Conservation (phyloP, 306 rosid species). For the Clitoria ternatea region DNA sequence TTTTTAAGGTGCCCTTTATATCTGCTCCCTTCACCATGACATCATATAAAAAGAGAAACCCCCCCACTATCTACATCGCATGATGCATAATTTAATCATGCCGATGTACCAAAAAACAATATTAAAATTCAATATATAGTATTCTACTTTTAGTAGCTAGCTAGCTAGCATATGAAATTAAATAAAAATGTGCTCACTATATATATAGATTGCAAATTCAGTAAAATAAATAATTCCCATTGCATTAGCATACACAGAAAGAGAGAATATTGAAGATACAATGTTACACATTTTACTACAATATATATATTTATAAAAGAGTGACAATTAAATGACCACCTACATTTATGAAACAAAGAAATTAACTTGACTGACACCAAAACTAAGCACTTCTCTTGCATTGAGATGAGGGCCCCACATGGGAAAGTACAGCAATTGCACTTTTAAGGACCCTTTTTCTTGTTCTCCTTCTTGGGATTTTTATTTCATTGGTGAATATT, state of each 20-base stretch:
- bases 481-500: not conserved
- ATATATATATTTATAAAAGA: no score
- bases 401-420: not conserved
- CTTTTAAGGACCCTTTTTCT: not conserved
- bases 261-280: constrained; percentile 4
- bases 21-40: constrained; percentile 27
- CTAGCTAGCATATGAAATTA: not conserved
- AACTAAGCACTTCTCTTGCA: not conserved
- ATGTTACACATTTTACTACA: not conserved
- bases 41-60: not conserved
- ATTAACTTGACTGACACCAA: not conserved
- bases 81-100: not conserved
- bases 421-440: not conserved
- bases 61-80: not conserved
- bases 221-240: constrained; percentile 8
- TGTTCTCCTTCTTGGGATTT: not conserved
- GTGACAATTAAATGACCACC: no score
- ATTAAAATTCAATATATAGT: constrained; percentile 4
- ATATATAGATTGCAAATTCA: not conserved
- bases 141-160: no score
- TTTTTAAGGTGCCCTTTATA: constrained; percentile 18
- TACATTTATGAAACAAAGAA: not conserved
- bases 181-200: not conserved
- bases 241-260: not conserved
- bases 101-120: not conserved